phyloP scores from a whole-genome alignment of 768 basidiomycete genomes.

The Kwoniella pini region DNA sequence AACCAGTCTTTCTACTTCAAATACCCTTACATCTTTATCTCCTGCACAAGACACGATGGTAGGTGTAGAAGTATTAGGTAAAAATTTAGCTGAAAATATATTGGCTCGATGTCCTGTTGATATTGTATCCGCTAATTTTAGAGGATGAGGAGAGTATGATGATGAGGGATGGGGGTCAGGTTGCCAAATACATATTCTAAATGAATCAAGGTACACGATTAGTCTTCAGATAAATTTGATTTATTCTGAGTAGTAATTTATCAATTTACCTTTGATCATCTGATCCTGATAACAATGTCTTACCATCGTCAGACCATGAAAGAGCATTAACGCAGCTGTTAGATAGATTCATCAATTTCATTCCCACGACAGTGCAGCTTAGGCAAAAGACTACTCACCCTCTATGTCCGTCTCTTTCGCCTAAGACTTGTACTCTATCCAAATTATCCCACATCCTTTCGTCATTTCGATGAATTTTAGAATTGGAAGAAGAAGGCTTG shows the following conservation, averaged over 20 bases:
- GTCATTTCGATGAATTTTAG: conserved; percentile 6
- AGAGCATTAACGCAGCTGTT: conserved; percentile 55
- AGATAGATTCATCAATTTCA: too few relatives aligned
- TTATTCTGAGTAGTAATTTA: too few relatives aligned
- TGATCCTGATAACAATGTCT: conserved; percentile 49
- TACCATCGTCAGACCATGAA: conserved; percentile 53
- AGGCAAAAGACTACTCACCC: too few relatives aligned
- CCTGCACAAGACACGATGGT: conserved; percentile 64
- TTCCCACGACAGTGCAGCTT: too few relatives aligned
- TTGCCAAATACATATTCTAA: conserved; percentile 75
- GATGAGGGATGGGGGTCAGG: conserved; percentile 57
- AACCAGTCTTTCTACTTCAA: conserved; percentile 63
- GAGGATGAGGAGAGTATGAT: conserved; percentile 55
- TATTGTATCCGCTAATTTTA: conserved; percentile 70
- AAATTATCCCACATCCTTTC: conserved; percentile 50
- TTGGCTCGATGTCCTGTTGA: conserved; percentile 77
- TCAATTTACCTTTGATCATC: conserved; percentile 50
- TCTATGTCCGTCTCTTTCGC: conserved; percentile 64
- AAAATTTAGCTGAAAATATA: conserved; percentile 79
- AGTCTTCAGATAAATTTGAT: background rate
- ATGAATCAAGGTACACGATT: background rate
- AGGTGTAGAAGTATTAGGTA: conserved; percentile 67
- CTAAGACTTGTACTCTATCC: conserved; percentile 75
- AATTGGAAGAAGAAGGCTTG: conserved; percentile 6
- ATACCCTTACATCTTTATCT: conserved; percentile 74